phyloP scores from a whole-genome alignment of 2,329 filamentous ascomycete genomes.

The Phymatotrichopsis omnivora region DNA sequence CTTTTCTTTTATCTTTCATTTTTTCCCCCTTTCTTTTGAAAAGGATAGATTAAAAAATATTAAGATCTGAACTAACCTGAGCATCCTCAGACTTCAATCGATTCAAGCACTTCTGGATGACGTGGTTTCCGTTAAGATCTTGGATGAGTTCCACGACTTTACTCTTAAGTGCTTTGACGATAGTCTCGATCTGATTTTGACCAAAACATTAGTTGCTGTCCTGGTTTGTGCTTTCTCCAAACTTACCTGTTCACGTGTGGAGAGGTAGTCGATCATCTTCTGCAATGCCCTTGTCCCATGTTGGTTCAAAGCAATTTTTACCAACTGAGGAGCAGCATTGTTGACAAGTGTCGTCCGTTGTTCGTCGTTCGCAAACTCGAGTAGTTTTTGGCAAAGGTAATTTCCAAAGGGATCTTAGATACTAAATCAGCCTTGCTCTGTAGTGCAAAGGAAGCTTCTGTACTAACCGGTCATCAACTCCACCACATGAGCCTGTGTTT shows the following conservation, averaged over 20 bases:
- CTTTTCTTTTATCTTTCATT: no score
- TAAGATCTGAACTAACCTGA: conserved; percentile 39
- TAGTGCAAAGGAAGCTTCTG: not conserved
- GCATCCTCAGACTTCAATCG: conserved; percentile 75
- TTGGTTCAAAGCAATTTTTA: conserved; percentile 89
- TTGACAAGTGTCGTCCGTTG: conserved; percentile 88
- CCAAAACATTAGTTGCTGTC: no score
- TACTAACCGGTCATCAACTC: conserved; percentile 76
- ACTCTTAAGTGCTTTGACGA: conserved; percentile 71
- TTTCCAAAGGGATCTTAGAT: conserved; percentile 83
- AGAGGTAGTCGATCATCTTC: conserved; percentile 99
- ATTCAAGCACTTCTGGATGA: conserved; percentile 98
- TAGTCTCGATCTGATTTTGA: conserved; percentile 54
- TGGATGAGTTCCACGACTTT: conserved; percentile 92
- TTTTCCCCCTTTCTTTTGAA: no score
- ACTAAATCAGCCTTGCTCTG: conserved; percentile 20
- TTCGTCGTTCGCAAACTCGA: conserved; percentile 90
- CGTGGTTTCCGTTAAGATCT: conserved; percentile 95
- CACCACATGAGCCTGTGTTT: conserved; percentile 86
- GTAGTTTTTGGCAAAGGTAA: conserved; percentile 95
- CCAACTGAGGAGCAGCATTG: conserved; percentile 78
- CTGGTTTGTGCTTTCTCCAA: not conserved
- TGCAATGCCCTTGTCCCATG: conserved; percentile 93
- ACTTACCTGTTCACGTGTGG: conserved; percentile 61
- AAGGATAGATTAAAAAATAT: not conserved